Base-by-base conservation (phyloP, 2,329 filamentous ascomycete genomes). In the Colletotrichum sidae region DNA sequence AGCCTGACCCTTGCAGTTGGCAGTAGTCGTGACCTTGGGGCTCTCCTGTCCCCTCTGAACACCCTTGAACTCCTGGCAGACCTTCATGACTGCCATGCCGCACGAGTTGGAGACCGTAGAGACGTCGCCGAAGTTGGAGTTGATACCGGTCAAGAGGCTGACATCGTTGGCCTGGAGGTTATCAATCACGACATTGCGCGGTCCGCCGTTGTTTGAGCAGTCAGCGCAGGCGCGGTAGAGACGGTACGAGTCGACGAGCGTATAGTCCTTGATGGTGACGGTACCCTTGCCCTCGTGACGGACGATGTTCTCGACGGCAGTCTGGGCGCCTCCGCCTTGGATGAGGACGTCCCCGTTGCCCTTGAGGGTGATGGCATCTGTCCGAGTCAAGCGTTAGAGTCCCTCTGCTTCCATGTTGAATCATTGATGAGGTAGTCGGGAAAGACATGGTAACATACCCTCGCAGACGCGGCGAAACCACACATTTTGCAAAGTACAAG, bases 191-290 rank as follows among this genome's bases (percentile, higher is more conserved):
- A 59, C 37, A 9, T 64, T 54, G 2, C 55, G 38, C 7, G 55
- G 54, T 4, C 54, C 50, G 4, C 55, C 60, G n/a, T 64, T 64
- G 10, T 59, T 59, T 2, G 42, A n/a, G 73, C 80, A 83, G 73
- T 82, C 80, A 42, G 79, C 79, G 68, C 79, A 82, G 8, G 74
- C 73, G 60, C 79, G 77, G 71, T 81, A 81, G 6, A 82, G 72
- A 55, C 80, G 80, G 25, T 80, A 80, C 10, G 77, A 77, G 57
- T 75, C 74, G 55, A 75, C 71, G 47, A 78, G 76, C 25, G 76
- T 78, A 68, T 77, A 81, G 67, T 76, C 63, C 15, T 69, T 58
- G 57, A 71, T 66, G 2, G 68, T 68, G 1, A 69, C 68, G 33
- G 72, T 76, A 53, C 75, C 75, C 8, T 67, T 69, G 53, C 75